Evolutionary conservation across 495 filamentous ascomycete species (phyloP), one percentile per base, ranked within the genome.

Genomic region (Clohesyomyces aquaticus): DNA sequence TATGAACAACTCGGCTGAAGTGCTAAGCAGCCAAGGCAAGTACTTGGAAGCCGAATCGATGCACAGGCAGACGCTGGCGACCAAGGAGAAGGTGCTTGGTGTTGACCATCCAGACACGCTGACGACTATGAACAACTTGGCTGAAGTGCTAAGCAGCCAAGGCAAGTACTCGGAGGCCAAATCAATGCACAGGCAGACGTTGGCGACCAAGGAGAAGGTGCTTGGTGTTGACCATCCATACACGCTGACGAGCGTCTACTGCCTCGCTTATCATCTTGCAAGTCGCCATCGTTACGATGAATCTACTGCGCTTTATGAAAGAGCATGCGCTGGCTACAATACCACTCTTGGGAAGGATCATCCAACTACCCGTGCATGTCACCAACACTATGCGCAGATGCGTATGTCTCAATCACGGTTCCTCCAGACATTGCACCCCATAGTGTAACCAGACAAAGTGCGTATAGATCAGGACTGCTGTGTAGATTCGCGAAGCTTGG

Each of bases 41-140:
- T 61, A 22, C n/a, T 55, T 35, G 43, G 58, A 72, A 59, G 69
- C 69, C 10, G 69, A 72, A 43, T 19, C 18, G 53, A 38, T 56
- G 53, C 38, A 41, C 27, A 14, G 14, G 23, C n/a, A 56, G 18
- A 45, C 21, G 32, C 28, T 56, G 53, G 32, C 28, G 32, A 38
- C 53, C n/a, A 43, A 21, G 4, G 28, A 38, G 53, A 56, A 21
- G 53, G 49, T 53, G 21, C 26, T 29, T 26, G 49, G 49, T 26
- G 8, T 26, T n/a, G 25, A 53, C 21, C 49, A 29, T 29, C 49
- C 49, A 22, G 9, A 11, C 16, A 53, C 49, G 26, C 49, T 53
- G 49, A 53, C 49, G 49, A 53, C 25, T 18, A 53, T 53, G 45
- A 48, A 48, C 45, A 48, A 48, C 45, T 23, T 48, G 45, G 45